Evolutionary conservation across 2,329 filamentous ascomycete species (phyloP), one percentile per base, ranked within the genome.

Genomic region (Epichloe brachyelytri): DNA sequence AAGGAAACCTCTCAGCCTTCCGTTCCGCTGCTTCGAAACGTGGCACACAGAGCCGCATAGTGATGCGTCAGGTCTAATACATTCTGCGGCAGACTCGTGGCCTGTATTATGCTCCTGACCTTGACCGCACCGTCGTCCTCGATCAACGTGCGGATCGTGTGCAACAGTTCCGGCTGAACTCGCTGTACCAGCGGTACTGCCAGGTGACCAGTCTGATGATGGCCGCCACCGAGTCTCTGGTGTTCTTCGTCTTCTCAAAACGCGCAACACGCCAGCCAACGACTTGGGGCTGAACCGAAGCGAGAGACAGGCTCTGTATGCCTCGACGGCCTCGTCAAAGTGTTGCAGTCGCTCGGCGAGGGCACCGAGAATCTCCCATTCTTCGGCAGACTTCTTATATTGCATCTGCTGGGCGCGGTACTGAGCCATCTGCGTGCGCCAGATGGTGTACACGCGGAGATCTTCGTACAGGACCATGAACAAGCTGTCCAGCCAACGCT

Each of bases 391-490:
- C 71, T 97, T 98, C 70, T 93, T 93, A 73, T 97, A 98, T 58
- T 94, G 85, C 67, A 95, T 83, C 55, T 91, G 86, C 67, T 97
- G 91, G 50, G 91, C 88, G 20, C 88, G 84, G 65, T 90, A 96
- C 65, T 97, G 91, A 0, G 89, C 87, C 81, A 97, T 93, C 66
- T 98, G 93, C 0, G 93, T 97, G 51, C 93, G 85, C 93, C 93
- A 98, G 67, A 98, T 98, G 12, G 93, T 98, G 73, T 98, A 98
- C 44, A 98, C 91, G 47, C 93, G 87, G 17, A 98, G 78, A 63
- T 98, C 93, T 67, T 98, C 93, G 66, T 98, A 98, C 3, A 98
- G 77, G 0, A 97, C 93, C 93, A 98, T 98, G 72, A 98, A 98
- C 20, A 98, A 77, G 61, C 95, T 97, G 68, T 98, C 93, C 2